A percentile compares a stretch with the other conserved stretches of the same genome.
Conservation (phyloP, 345 rosid species). For the rapeseed (Brassica napus) region Da-Ae NC_063451.1:39536501-39537000, state of each 20-base stretch:
- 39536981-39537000: conserved; percentile 80
- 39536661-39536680: neutral
- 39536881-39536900: conserved; percentile 13
- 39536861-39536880: conserved; percentile 17
- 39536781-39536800: neutral
- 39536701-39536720: neutral
- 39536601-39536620: conserved; percentile 71
- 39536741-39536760: neutral
- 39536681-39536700: neutral
- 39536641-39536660: conserved; percentile 50
- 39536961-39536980: conserved; percentile 79
- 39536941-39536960: conserved; percentile 50
- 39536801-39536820: neutral
- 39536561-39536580: neutral
- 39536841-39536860: conserved; percentile 14
- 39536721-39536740: neutral
- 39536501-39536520: too few species aligned
- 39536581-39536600: conserved; percentile 85
- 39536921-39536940: neutral
- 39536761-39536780: conserved; percentile 1
- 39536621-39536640: conserved; percentile 80
- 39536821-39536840: conserved; percentile 23
- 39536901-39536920: conserved; percentile 20
- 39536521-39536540: neutral
- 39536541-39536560: neutral